Percentiles rank a stretch among this genome's conserved stretches.
These are phyloP conservation scores for Tricholoma saponaceum DNA, from an alignment of 768 basidiomycete species.

Conservation along the genomic window DNA sequence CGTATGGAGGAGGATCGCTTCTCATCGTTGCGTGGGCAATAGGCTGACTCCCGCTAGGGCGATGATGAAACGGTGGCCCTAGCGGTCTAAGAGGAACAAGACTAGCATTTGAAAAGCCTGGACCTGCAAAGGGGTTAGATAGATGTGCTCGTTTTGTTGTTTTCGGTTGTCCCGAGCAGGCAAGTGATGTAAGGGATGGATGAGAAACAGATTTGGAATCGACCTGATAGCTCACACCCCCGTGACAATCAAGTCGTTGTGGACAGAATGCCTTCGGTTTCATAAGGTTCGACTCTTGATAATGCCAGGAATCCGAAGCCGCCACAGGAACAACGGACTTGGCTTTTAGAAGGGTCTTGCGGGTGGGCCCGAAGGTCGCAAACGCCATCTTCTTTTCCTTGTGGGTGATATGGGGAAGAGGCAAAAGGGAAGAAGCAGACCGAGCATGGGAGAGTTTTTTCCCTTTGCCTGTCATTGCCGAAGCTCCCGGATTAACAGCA, in stretches of 20 bases:
- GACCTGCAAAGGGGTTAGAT: conserved; percentile 2
- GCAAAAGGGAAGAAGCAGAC: background rate
- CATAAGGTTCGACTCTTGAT: conserved; percentile 27
- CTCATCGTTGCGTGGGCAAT: background rate
- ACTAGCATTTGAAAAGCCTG: background rate
- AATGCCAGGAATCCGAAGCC: conserved; percentile 26
- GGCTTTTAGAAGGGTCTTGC: background rate
- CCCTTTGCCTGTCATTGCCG: background rate
- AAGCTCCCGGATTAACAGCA: background rate
- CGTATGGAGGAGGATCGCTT: background rate
- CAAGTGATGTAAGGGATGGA: conserved; percentile 11
- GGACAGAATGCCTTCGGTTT: conserved; percentile 28
- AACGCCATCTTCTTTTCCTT: background rate
- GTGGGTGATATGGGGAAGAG: background rate
- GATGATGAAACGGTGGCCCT: conserved; percentile 11
- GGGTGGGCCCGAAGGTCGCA: background rate
- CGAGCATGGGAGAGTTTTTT: background rate
- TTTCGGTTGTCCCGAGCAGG: conserved; percentile 15
- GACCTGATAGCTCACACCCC: background rate
- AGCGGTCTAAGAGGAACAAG: background rate
- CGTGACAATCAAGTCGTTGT: conserved; percentile 6
- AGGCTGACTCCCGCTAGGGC: conserved; percentile 6
- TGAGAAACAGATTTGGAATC: background rate
- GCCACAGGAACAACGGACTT: conserved; percentile 7
- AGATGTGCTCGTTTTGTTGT: conserved; percentile 7